Evolutionary conservation across 2,329 filamentous ascomycete genomes (phyloP), one percentile per base, ranked within the genome.

Genomic region (Fusarium sublunatum): DNA sequence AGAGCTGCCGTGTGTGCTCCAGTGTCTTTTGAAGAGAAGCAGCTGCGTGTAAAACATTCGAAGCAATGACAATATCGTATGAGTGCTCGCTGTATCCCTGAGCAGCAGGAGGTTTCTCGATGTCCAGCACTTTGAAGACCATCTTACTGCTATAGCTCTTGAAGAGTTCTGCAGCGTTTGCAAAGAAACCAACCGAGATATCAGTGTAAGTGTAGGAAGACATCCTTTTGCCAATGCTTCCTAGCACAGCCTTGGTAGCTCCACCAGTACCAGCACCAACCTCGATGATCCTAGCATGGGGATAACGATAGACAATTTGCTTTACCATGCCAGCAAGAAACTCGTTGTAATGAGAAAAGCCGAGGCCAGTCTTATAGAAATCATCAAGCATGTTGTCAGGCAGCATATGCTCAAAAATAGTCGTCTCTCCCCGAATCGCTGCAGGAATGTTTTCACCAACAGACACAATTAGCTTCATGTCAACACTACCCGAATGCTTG

Each of bases 361-460:
- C 42, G 15, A 43, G 29, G 9, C 43, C 47, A 1, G 51, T 44
- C 32, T 26, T 25, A 53, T 81, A 80, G 43, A 76, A 74, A 4
- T 67, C 44, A 9, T 73, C 65, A 5, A 81, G 61, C 36, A 78
- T 61, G 22, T 56, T 38, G 5, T 73, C 68, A 22, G 78, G 69
- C 19, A 64, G 69, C 44, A 81, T 57, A 29, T 74, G 63, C 53
- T 80, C 78, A 2, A 80, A 70, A 36, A 78, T 73, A 7, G 65
- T 75, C 2, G 54, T 70, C 24, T 72, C 64, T 2, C 71, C 74
- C 1, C 70, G 65, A 24, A 82, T 64, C 3, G 75, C 70, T 3
- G 67, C 55, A 2, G 74, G 62, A 5, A 81, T 58, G 10, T 72
- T 67, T n/a, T 77, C 72, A 2, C 77, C 71, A 2, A 76, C 73